These are phyloP conservation scores for Kwoniella mangroviensis DNA, from an alignment of 768 basidiomycete species.

Conservation along the genomic window DNA sequence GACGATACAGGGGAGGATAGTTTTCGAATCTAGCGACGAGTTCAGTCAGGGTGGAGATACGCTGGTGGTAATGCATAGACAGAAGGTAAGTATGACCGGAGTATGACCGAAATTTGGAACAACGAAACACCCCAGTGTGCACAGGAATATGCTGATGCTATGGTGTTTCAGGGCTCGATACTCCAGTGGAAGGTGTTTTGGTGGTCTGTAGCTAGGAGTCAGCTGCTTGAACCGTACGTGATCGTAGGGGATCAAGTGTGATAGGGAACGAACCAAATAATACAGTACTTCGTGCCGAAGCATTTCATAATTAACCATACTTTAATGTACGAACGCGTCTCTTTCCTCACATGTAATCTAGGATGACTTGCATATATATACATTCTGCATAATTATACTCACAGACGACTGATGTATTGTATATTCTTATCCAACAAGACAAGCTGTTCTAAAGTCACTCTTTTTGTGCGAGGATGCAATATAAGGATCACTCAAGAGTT, in stretches of 20 bases:
- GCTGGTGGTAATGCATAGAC: slow-evolving; percentile 39
- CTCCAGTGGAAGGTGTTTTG: slow-evolving; percentile 53
- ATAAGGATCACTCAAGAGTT: too few relatives aligned
- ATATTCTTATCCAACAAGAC: too few relatives aligned
- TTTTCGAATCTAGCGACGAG: slow-evolving; percentile 29
- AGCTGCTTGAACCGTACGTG: slow-evolving; percentile 44
- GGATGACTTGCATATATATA: too few relatives aligned
- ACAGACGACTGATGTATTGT: too few relatives aligned
- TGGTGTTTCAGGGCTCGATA: slow-evolving; percentile 41
- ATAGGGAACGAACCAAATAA: neutral
- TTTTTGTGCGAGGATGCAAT: too few relatives aligned
- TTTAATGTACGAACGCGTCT: too few relatives aligned
- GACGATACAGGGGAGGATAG: slow-evolving; percentile 35
- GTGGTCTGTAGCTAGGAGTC: slow-evolving; percentile 49
- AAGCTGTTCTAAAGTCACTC: too few relatives aligned
- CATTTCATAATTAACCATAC: too few relatives aligned
- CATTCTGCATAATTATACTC: too few relatives aligned
- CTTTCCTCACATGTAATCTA: too few relatives aligned
- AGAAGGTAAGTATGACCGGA: slow-evolving; percentile 28
- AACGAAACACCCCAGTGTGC: neutral
- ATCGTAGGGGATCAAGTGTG: slow-evolving; percentile 35
- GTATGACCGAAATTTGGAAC: too few relatives aligned
- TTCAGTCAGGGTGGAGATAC: slow-evolving; percentile 30
- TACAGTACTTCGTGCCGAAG: too few relatives aligned
- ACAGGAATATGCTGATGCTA: neutral